A percentile compares a stretch with the other conserved stretches of the same genome.
Evolutionary conservation across 2,329 filamentous ascomycete genomes (phyloP).

Genomic region (Apiospora aurea): DNA sequence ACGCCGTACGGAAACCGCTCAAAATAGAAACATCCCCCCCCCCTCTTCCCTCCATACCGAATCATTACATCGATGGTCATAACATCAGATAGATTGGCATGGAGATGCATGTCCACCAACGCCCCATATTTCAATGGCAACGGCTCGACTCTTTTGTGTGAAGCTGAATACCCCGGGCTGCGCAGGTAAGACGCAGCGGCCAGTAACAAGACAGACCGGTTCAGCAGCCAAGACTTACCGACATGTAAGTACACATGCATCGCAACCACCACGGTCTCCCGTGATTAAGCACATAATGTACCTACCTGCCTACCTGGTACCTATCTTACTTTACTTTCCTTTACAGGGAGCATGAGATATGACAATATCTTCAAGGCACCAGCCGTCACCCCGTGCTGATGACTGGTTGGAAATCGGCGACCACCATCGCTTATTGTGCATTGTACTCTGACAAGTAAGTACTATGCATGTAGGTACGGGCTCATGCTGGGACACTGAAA

Average conservation of each 20-base stretch:
- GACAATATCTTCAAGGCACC: background rate
- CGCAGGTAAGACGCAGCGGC: background rate
- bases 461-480: background rate
- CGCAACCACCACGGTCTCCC: background rate
- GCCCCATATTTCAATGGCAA: background rate
- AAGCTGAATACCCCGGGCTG: background rate
- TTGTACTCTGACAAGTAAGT: no score
- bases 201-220: background rate
- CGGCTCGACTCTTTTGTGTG: background rate
- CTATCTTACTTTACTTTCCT: background rate
- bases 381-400: background rate
- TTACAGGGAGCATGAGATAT: background rate
- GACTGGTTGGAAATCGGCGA: slow-evolving; percentile 1
- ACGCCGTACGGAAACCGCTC: slow-evolving; percentile 9
- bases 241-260: background rate
- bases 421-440: slow-evolving; percentile 3
- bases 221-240: background rate
- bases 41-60: background rate
- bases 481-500: background rate
- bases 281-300: background rate
- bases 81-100: slow-evolving; percentile 11
- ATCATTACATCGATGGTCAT: background rate
- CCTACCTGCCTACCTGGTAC: no score
- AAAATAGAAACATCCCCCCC: slow-evolving; percentile 1
- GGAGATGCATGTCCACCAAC: background rate